Evolutionary conservation across 495 filamentous ascomycete genomes (phyloP).

Genomic region (Hypoxylon cercidicola): DNA sequence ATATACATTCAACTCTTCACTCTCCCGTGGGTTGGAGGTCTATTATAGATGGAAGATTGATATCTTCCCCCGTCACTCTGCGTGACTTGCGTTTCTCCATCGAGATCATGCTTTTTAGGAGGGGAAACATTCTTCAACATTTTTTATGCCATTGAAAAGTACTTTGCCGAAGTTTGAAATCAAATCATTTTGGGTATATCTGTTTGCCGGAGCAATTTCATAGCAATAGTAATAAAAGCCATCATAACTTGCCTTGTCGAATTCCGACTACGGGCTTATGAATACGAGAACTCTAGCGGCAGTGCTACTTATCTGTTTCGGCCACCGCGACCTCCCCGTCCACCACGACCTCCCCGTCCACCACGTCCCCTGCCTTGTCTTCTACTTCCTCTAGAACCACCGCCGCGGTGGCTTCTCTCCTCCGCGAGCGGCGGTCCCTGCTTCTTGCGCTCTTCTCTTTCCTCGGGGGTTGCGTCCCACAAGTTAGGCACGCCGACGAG

Average conservation of each 20-base stretch:
- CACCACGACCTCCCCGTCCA: slow-evolving; percentile 41
- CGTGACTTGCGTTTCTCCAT: slow-evolving; percentile 51
- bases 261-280: no score
- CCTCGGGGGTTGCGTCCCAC: slow-evolving; percentile 76
- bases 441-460: slow-evolving; percentile 64
- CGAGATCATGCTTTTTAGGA: slow-evolving; percentile 59
- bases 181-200: no score
- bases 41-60: slow-evolving; percentile 82
- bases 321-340: slow-evolving; percentile 20
- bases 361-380: slow-evolving; percentile 45
- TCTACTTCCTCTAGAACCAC: slow-evolving; percentile 44
- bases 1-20: slow-evolving; percentile 70
- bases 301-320: no score
- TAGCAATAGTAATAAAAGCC: no score
- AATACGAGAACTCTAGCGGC: no score
- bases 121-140: slow-evolving; percentile 48
- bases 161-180: no score
- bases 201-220: no score
- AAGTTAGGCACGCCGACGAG: slow-evolving; percentile 79
- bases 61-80: slow-evolving; percentile 60
- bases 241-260: no score
- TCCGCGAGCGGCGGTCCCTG: slow-evolving; percentile 50
- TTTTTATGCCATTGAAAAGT: no score
- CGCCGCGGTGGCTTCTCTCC: slow-evolving; percentile 46
- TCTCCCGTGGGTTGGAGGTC: slow-evolving; percentile 73